Conservation (phyloP, 169 alveolate genomes). For the Babesia caballi region DNA sequence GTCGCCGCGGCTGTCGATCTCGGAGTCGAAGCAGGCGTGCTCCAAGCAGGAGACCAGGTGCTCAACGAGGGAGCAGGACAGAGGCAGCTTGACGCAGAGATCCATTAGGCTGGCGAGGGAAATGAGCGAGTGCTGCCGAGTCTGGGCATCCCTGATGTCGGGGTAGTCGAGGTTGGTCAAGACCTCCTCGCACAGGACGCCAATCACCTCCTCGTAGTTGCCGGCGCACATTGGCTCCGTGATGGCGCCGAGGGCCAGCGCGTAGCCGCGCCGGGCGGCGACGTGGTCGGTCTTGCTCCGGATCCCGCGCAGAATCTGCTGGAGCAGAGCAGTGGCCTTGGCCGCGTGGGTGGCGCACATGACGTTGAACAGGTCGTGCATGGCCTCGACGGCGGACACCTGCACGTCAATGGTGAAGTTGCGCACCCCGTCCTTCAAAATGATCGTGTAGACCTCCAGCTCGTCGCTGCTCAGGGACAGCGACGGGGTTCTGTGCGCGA, state of each 20-base stretch:
- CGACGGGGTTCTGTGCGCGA: neutral
- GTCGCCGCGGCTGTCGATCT: slow-evolving; percentile 54
- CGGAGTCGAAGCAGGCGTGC: slow-evolving; percentile 39
- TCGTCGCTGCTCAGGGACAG: neutral
- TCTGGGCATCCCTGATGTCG: slow-evolving; percentile 37
- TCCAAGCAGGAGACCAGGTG: slow-evolving; percentile 16
- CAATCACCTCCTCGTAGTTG: neutral
- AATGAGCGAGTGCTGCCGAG: slow-evolving; percentile 37
- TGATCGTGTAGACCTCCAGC: slow-evolving; percentile 19
- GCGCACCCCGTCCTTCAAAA: slow-evolving; percentile 42
- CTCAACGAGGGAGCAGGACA: neutral
- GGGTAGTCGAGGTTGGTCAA: neutral
- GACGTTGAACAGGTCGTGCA: neutral
- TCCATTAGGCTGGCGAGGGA: slow-evolving; percentile 13
- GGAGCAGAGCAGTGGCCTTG: neutral
- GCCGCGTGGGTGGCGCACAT: neutral
- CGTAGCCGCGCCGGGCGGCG: slow-evolving; percentile 53
- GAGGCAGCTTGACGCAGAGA: neutral
- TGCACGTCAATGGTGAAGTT: slow-evolving; percentile 50
- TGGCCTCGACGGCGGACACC: slow-evolving; percentile 49
- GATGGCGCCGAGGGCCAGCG: slow-evolving; percentile 27
- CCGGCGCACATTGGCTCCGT: neutral
- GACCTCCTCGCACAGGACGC: slow-evolving; percentile 27
- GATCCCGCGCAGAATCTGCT: slow-evolving; percentile 2
- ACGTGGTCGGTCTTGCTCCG: slow-evolving; percentile 15